These are phyloP conservation scores for Ambrosiella xylebori DNA, from an alignment of 2,329 filamentous ascomycete species.

Conservation along the genomic window DNA sequence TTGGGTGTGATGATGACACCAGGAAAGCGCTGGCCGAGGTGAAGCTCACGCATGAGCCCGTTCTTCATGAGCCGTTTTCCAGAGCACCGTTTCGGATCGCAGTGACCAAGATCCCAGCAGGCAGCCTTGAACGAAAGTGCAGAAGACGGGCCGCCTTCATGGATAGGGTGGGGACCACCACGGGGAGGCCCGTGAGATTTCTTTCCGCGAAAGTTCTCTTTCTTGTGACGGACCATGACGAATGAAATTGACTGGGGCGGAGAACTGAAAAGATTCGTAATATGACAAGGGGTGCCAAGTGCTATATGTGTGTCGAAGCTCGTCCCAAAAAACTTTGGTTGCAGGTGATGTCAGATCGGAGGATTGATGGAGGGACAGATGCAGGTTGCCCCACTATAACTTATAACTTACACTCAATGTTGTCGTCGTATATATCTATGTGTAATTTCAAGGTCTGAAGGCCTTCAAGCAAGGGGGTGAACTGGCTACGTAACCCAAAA, in stretches of 20 bases:
- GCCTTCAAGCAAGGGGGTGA: too few relatives aligned
- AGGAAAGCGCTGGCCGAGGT: conserved; percentile 77
- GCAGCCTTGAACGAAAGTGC: conserved; percentile 65
- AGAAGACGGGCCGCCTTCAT: conserved; percentile 22
- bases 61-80: conserved; percentile 87
- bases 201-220: conserved; percentile 66
- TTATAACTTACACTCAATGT: not conserved
- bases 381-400: conserved; percentile 9
- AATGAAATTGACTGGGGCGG: too few relatives aligned
- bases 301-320: not conserved
- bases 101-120: conserved; percentile 96
- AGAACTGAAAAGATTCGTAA: not conserved
- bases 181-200: conserved; percentile 45
- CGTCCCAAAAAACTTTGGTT: not conserved
- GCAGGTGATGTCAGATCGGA: not conserved
- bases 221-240: conserved; percentile 86
- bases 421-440: not conserved
- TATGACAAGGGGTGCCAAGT: not conserved
- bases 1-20: conserved; percentile 93
- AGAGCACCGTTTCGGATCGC: conserved; percentile 90
- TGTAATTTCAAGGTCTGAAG: too few relatives aligned
- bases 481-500: too few relatives aligned
- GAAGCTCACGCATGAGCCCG: conserved; percentile 82
- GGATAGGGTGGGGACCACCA: conserved; percentile 25
- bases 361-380: conserved; percentile 9